phyloP scores from a whole-genome alignment of 805 yeast species.

The Yarrowia yakushimensis region DNA sequence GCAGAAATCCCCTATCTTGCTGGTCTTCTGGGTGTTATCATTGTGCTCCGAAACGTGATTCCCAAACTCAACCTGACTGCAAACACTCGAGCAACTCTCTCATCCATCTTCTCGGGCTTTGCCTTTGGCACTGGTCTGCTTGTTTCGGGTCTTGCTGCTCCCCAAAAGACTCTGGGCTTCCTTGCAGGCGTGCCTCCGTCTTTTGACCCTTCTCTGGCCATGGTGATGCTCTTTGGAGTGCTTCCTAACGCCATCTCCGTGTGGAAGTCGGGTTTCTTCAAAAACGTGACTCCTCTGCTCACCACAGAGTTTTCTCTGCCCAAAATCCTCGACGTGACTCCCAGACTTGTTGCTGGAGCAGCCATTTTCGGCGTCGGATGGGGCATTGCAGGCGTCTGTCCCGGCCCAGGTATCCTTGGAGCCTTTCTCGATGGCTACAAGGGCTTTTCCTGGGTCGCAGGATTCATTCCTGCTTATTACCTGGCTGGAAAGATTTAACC shows the following conservation, averaged over 20 bases:
- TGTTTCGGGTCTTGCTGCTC: conserved; percentile 47
- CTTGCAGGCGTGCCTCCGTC: conserved; percentile 38
- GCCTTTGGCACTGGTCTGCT: conserved; percentile 48
- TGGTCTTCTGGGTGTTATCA: conserved; percentile 11
- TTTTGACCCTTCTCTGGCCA: conserved; percentile 48
- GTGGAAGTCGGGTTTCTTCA: conserved; percentile 30
- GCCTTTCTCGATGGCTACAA: conserved; percentile 32
- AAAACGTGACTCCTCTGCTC: background rate
- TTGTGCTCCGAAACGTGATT: conserved; percentile 27
- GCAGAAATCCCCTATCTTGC: conserved; percentile 28
- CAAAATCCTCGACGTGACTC: conserved; percentile 32
- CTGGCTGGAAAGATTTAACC: conserved; percentile 13
- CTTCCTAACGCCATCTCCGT: conserved; percentile 44
- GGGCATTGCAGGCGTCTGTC: conserved; percentile 53
- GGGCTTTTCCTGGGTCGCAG: conserved; percentile 38
- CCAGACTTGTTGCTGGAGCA: conserved; percentile 43
- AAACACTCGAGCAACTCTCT: background rate
- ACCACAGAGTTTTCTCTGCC: conserved; percentile 30
- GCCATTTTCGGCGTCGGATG: conserved; percentile 51
- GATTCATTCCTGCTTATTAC: conserved; percentile 35
- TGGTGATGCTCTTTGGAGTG: conserved; percentile 46
- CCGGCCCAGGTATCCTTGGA: conserved; percentile 49
- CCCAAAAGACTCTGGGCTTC: conserved; percentile 47
- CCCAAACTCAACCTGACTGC: conserved; percentile 12
- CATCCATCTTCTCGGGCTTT: conserved; percentile 36